Percentiles rank a stretch among this genome's conserved stretches.
Conservation (phyloP, 2,329 filamentous ascomycete species). For the Bisporella sp. region DNA sequence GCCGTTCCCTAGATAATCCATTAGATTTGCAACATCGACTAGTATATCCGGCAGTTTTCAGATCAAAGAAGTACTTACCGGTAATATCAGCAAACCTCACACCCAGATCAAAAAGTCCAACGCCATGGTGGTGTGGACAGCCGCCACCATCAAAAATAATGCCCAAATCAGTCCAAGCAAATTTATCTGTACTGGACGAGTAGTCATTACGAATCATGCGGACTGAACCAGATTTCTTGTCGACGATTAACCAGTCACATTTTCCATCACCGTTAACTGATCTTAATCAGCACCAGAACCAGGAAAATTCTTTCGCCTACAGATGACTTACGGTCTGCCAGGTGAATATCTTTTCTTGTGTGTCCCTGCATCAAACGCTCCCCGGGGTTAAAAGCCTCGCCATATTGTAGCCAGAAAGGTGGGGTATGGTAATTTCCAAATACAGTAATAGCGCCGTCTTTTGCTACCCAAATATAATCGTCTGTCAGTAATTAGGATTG, state of each 20-base stretch:
- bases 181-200: background rate
- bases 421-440: constrained; percentile 5
- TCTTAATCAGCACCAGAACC: background rate
- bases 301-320: background rate
- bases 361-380: background rate
- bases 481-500: background rate
- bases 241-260: constrained; percentile 28
- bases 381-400: background rate
- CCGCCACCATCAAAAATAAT: background rate
- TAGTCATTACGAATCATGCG: background rate
- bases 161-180: background rate
- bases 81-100: constrained; percentile 28
- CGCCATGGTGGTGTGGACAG: constrained; percentile 22
- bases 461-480: constrained; percentile 6
- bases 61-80: constrained; percentile 7
- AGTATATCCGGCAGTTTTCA: background rate
- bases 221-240: constrained; percentile 14
- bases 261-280: constrained; percentile 27
- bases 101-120: constrained; percentile 23
- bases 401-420: constrained; percentile 25
- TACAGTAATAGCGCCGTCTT: background rate
- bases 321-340: background rate
- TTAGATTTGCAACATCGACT: background rate
- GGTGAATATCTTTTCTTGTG: background rate
- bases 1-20: constrained; percentile 1